These are phyloP conservation scores for Penicillium sp. DNA, from an alignment of 2,329 filamentous ascomycete species.

Conservation along the genomic window DNA sequence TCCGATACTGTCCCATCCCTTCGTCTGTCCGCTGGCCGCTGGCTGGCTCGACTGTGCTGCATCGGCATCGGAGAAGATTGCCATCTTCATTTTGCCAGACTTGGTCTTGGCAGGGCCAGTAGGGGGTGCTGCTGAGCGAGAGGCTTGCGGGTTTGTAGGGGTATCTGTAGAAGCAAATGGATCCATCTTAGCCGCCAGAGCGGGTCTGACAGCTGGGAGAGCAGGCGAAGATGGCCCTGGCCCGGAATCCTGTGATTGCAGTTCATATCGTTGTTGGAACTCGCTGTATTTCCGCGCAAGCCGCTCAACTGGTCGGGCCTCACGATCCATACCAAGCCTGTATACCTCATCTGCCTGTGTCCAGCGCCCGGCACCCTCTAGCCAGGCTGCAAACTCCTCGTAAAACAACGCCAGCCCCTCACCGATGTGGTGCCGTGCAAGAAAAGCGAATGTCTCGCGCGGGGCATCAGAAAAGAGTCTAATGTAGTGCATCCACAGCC, in stretches of 20 bases:
- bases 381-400: conserved; percentile 93
- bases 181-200: conserved; percentile 82
- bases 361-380: conserved; percentile 84
- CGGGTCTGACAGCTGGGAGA: conserved; percentile 79
- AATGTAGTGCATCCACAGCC: conserved; percentile 94
- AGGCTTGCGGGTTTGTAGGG: conserved; percentile 70
- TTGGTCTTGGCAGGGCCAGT: conserved; percentile 62
- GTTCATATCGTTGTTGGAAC: conserved; percentile 80
- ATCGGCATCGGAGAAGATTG: conserved; percentile 85
- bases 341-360: conserved; percentile 94
- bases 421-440: conserved; percentile 86
- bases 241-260: conserved; percentile 66
- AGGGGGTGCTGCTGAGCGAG: conserved; percentile 57
- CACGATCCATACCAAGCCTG: conserved; percentile 83
- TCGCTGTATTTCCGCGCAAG: conserved; percentile 89
- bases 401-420: conserved; percentile 90
- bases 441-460: conserved; percentile 88
- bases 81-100: conserved; percentile 78
- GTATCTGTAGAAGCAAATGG: conserved; percentile 70
- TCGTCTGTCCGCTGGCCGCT: conserved; percentile 60
- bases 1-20: conserved; percentile 92
- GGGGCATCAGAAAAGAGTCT: conserved; percentile 91
- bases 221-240: conserved; percentile 88
- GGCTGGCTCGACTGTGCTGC: conserved; percentile 63
- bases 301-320: conserved; percentile 80